Conservation (phyloP, 768 basidiomycete genomes). For the Mycena olivaceomarginata region DNA sequence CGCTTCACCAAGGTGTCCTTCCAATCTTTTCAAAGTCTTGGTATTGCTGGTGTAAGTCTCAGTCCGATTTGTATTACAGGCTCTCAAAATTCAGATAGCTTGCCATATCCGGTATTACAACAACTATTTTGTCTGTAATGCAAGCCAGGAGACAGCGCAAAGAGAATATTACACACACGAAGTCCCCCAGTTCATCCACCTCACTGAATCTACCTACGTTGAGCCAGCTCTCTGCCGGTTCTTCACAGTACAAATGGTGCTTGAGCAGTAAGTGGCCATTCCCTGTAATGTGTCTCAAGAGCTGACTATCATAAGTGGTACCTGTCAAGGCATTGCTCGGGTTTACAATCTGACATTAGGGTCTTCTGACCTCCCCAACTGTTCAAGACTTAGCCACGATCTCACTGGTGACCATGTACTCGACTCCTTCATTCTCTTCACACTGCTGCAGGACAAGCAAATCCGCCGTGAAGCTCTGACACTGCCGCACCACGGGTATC, state of each 20-base stretch:
- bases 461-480: neutral
- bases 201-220: neutral
- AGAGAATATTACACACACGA: neutral
- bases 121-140: neutral
- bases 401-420: neutral
- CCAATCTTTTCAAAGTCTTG: conserved; percentile 12
- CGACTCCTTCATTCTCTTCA: neutral
- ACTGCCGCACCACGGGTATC: conserved; percentile 2
- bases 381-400: neutral
- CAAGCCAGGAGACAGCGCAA: neutral
- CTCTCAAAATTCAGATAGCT: neutral
- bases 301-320: neutral
- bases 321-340: neutral
- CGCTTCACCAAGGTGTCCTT: neutral
- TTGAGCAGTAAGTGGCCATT: neutral
- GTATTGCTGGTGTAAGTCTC: neutral
- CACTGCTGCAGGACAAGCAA: neutral
- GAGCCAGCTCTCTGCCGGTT: neutral
- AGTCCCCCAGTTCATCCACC: neutral
- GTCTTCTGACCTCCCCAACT: neutral
- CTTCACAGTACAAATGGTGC: neutral
- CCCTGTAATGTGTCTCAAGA: no score
- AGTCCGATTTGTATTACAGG: neutral
- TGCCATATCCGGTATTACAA: neutral
- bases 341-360: neutral